These are phyloP conservation scores for Aspergillus sp. DNA, from an alignment of 2,329 filamentous ascomycete species.

Conservation along the genomic window DNA sequence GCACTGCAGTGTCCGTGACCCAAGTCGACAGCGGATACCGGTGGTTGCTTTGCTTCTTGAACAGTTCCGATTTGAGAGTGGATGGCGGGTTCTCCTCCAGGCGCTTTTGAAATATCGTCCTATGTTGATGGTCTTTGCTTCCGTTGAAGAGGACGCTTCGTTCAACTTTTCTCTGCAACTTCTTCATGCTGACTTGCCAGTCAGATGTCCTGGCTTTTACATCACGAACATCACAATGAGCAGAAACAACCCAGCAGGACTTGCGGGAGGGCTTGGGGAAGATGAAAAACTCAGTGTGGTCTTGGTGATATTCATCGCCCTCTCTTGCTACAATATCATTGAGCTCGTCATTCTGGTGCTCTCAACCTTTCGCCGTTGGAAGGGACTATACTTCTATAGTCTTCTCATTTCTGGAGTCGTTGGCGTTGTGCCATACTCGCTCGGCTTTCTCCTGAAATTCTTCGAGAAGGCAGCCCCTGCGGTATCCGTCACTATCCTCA, in stretches of 20 bases:
- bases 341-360: constrained; percentile 48
- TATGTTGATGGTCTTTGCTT: constrained; percentile 1
- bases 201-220: not conserved
- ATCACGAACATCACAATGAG: constrained; percentile 12
- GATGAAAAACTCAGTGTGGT: constrained; percentile 29
- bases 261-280: constrained; percentile 34
- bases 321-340: constrained; percentile 55
- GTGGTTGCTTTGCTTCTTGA: constrained; percentile 1
- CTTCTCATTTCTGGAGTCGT: constrained; percentile 44
- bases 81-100: constrained; percentile 12
- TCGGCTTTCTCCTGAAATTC: constrained; percentile 51
- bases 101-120: constrained; percentile 9
- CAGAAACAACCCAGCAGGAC: constrained; percentile 34
- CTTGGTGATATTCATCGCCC: constrained; percentile 39
- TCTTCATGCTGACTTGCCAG: not conserved
- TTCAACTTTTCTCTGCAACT: not conserved
- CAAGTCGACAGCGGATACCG: not conserved
- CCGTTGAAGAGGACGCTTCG: not conserved
- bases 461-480: constrained; percentile 37
- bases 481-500: constrained; percentile 47
- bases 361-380: constrained; percentile 44
- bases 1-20: not conserved
- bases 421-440: constrained; percentile 44
- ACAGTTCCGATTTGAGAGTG: not conserved
- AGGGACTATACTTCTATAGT: constrained; percentile 39